Evolutionary conservation across 805 yeast species (phyloP).

Genomic region (Lipomyces starkeyi): DNA sequence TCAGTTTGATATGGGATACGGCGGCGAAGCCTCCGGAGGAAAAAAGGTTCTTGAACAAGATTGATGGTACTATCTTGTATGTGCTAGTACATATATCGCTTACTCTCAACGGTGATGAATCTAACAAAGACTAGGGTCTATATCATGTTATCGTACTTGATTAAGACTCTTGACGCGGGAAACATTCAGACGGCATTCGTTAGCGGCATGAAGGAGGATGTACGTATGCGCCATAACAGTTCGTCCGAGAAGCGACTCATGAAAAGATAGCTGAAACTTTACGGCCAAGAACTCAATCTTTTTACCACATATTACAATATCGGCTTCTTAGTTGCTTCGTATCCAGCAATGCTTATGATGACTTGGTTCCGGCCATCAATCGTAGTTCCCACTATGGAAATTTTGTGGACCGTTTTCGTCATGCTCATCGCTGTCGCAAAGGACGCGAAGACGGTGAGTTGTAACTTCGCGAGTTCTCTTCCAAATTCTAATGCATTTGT

Average conservation of each 20-base stretch:
- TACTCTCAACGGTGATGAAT: slow-evolving; percentile 25
- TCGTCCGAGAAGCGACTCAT: neutral
- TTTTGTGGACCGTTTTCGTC: slow-evolving; percentile 71
- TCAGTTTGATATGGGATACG: slow-evolving; percentile 16
- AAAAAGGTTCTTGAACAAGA: slow-evolving; percentile 44
- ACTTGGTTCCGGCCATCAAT: slow-evolving; percentile 40
- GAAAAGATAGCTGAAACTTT: slow-evolving; percentile 24
- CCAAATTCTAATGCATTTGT: slow-evolving; percentile 40
- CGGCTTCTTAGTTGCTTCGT: slow-evolving; percentile 44
- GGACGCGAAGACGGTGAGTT: slow-evolving; percentile 47
- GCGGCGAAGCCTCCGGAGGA: slow-evolving; percentile 39
- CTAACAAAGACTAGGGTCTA: neutral
- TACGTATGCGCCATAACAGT: slow-evolving; percentile 51
- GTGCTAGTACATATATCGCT: slow-evolving; percentile 37
- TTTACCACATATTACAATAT: slow-evolving; percentile 38
- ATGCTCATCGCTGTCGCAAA: slow-evolving; percentile 58
- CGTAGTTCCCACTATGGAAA: slow-evolving; percentile 59
- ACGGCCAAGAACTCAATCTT: slow-evolving; percentile 39
- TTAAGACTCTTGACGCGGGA: slow-evolving; percentile 62
- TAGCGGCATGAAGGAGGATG: slow-evolving; percentile 62
- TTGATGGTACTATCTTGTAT: slow-evolving; percentile 44
- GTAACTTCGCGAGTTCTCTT: neutral
- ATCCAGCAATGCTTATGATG: slow-evolving; percentile 45
- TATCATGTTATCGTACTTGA: slow-evolving; percentile 45
- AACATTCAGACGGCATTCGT: slow-evolving; percentile 70